These are phyloP conservation scores for Nematocida sp. DNA, from an alignment of 371 early-diverging fungal genomes.

Conservation along the genomic window DNA sequence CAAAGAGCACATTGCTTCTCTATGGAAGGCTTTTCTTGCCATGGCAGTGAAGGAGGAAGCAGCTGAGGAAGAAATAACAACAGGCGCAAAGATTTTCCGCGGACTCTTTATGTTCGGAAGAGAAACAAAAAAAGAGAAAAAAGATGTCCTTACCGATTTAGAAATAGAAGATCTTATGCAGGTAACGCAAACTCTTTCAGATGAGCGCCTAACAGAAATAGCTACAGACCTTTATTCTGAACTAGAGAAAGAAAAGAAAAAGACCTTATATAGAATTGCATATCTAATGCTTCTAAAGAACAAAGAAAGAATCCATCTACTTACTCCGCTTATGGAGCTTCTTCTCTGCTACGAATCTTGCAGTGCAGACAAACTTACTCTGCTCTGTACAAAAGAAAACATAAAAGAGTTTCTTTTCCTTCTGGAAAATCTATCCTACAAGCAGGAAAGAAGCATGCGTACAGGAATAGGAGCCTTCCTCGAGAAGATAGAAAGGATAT, in stretches of 20 bases:
- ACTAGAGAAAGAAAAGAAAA: conserved; percentile 9
- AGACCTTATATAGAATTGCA: conserved; percentile 7
- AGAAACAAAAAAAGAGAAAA: conserved; percentile 44
- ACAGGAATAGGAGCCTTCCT: conserved; percentile 2
- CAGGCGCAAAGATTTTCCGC: conserved; percentile 14
- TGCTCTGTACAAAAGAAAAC: too few relatives aligned
- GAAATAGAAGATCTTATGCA: neutral
- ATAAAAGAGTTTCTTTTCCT: neutral
- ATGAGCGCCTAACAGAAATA: neutral
- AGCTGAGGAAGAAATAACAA: neutral
- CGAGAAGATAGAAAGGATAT: neutral
- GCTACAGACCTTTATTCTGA: neutral
- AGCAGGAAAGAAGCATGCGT: conserved; percentile 17
- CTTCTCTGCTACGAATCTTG: neutral
- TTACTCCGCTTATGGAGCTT: conserved; percentile 11
- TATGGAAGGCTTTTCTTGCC: conserved; percentile 14
- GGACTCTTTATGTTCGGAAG: conserved; percentile 42
- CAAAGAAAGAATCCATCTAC: neutral
- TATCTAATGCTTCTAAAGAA: conserved; percentile 11
- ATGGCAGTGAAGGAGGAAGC: neutral
- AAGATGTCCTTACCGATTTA: conserved; percentile 13
- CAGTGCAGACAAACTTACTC: neutral
- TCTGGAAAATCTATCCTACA: conserved; percentile 16
- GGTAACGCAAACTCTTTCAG: conserved; percentile 8
- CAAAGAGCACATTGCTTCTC: neutral